Evolutionary conservation across 352 stramenopile genomes (phyloP), one percentile per base, ranked within the genome.

Genomic region (Phytophthora tubulina): DNA sequence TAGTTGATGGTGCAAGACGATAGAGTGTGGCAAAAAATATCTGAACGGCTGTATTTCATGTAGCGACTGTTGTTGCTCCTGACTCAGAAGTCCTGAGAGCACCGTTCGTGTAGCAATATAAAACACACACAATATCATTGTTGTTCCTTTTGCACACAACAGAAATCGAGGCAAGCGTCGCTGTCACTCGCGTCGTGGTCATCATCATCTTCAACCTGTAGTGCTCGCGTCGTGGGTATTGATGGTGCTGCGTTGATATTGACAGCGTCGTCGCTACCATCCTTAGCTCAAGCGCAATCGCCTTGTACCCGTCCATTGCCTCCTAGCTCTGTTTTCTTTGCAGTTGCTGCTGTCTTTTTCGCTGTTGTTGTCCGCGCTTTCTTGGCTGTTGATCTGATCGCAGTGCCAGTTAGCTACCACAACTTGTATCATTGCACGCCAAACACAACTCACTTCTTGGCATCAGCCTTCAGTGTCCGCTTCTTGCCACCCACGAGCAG

Each of bases 141-240:
- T 27, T 27, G 21, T 27, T 27, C 21, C 21, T 27, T 2, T 70
- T 38, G 38, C 33, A 60, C 4, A 17, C 46, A 55, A 3, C 17
- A 30, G 30, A 21, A 46, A 14, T 21, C 15, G n/a, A 8, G 31
- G 72, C 35, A 70, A 10, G 55, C 42, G 8, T 93, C 85, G 56
- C 84, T 91, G 15, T 92, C 86, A 56, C 86, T 94, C 56, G 87
- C 85, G 48, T 94, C 86, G 52, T 92, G 92, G 63, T 92, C 66
- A 33, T 91, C 84, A 56, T 94, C 86, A 48, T 94, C 84, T 31
- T 88, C 76, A 50, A 94, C 85, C 13, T 72, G 42, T 46, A 85
- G 44, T 39, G 52, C 46, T 11, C 54, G 42, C 14, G n/a, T 27
- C 58, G 52, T 64, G 5, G 42, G 17, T 49, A 44, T 57, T n/a